phyloP scores from a whole-genome alignment of 768 basidiomycete genomes.

The Lentinula sp. region DNA sequence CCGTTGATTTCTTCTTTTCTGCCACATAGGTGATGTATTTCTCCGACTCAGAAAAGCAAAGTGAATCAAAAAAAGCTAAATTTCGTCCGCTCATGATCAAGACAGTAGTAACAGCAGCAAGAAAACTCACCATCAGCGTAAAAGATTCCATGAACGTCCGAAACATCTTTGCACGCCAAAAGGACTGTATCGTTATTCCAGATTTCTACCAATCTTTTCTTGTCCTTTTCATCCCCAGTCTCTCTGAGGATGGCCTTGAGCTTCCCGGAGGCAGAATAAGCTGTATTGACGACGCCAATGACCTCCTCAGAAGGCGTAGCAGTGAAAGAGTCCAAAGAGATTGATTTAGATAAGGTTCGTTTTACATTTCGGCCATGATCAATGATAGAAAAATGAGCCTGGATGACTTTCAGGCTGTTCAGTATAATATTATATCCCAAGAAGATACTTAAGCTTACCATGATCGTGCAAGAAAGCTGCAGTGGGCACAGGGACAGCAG shows the following conservation, averaged over 20 bases:
- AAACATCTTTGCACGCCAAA: slow-evolving; percentile 47
- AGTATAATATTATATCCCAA: background rate
- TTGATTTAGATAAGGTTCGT: slow-evolving; percentile 33
- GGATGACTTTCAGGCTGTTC: slow-evolving; percentile 23
- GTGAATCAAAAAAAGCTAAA: slow-evolving; percentile 43
- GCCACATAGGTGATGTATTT: slow-evolving; percentile 53
- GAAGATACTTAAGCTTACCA: background rate
- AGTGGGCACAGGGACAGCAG: background rate
- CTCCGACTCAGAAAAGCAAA: slow-evolving; percentile 51
- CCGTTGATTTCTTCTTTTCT: slow-evolving; percentile 33
- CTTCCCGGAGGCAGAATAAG: slow-evolving; percentile 30
- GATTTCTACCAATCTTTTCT: slow-evolving; percentile 54
- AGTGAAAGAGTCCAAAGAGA: slow-evolving; percentile 19
- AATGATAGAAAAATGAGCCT: slow-evolving; percentile 37
- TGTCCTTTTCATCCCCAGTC: slow-evolving; percentile 23
- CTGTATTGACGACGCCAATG: slow-evolving; percentile 32
- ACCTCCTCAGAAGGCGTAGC: slow-evolving; percentile 27
- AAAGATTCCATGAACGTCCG: slow-evolving; percentile 51
- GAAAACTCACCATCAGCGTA: slow-evolving; percentile 51
- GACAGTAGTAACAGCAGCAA: background rate
- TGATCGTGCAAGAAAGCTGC: background rate
- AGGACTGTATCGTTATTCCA: slow-evolving; percentile 39
- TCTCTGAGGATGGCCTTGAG: slow-evolving; percentile 42
- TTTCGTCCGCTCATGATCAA: background rate
- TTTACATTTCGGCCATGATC: slow-evolving; percentile 49